phyloP scores from a whole-genome alignment of 257 asterid genomes.

The Petunia axillaris region DNA sequence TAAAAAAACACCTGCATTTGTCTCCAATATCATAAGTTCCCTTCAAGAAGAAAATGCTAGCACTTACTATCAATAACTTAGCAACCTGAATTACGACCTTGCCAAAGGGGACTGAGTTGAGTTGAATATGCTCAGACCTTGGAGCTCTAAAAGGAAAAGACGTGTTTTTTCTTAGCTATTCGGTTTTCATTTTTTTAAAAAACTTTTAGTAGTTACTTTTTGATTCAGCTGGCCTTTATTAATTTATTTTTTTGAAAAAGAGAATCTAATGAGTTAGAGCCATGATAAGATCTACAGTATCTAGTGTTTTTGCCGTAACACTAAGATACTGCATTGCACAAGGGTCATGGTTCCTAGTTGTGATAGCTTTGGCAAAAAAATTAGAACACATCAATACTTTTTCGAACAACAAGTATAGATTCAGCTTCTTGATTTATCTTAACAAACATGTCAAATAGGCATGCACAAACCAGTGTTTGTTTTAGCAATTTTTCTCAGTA shows the following conservation, averaged over 20 bases:
- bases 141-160: neutral
- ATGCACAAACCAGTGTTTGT: neutral
- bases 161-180: neutral
- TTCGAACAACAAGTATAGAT: neutral
- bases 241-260: too few relatives aligned
- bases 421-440: constrained; percentile 15
- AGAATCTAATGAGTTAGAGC: neutral
- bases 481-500: constrained; percentile 16
- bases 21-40: neutral
- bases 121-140: neutral
- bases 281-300: too few relatives aligned
- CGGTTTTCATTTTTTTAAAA: neutral
- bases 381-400: neutral
- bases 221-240: neutral
- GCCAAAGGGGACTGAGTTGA: neutral
- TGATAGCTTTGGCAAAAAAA: neutral
- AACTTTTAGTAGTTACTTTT: neutral
- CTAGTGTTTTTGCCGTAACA: too few relatives aligned
- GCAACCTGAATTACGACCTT: neutral
- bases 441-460: neutral
- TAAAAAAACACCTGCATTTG: neutral
- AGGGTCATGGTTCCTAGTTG: neutral
- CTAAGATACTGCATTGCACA: neutral
- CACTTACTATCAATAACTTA: neutral
- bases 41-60: neutral